Conservation (phyloP, 2,329 filamentous ascomycete species). For the Aureobasidium musti region DNA sequence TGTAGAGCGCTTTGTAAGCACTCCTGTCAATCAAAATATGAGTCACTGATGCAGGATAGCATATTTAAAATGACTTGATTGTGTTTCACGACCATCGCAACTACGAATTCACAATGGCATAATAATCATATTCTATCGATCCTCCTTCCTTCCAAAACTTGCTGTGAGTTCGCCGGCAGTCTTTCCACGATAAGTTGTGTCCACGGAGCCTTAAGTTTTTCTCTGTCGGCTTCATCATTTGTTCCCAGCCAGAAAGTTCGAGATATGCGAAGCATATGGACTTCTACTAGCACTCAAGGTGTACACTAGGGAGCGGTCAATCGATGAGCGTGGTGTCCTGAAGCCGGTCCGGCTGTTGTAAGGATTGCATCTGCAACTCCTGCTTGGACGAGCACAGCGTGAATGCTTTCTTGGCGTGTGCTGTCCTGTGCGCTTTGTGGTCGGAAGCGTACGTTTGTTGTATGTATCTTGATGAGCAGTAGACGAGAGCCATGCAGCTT, state of each 20-base stretch:
- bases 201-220: not conserved
- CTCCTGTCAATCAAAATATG: not conserved
- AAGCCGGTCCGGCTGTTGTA: not conserved
- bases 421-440: not conserved
- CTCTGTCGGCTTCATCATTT: not conserved
- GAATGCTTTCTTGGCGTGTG: not conserved
- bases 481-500: not conserved
- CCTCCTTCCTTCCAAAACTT: not conserved
- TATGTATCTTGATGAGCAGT: not conserved
- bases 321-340: not conserved
- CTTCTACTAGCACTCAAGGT: not conserved
- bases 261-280: not conserved
- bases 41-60: slow-evolving; percentile 12
- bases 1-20: not conserved
- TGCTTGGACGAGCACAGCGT: not conserved
- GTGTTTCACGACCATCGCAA: not conserved
- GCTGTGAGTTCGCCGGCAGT: not conserved
- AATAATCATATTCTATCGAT: not conserved
- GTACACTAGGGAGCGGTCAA: not conserved
- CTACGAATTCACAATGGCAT: not conserved
- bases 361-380: not conserved
- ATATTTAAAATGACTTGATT: not conserved
- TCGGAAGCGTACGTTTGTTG: not conserved
- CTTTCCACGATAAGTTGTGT: not conserved
- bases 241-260: not conserved